Percentiles rank a stretch among this genome's conserved stretches.
Evolutionary conservation across 2,329 filamentous ascomycete genomes (phyloP).

Genomic region (Hymenoscyphus albidus): DNA sequence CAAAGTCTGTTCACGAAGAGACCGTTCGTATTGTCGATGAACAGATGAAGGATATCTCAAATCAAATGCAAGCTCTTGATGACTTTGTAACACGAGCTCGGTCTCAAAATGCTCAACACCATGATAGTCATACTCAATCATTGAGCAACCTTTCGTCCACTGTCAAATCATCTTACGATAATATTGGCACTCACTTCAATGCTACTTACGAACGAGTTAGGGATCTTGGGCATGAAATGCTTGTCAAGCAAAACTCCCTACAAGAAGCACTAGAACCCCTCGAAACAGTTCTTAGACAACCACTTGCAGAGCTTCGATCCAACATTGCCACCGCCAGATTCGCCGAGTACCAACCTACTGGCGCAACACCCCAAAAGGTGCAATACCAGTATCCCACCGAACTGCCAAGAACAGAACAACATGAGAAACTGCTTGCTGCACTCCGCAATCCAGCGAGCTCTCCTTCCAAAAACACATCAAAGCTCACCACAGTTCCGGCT

Average conservation of each 20-base stretch:
- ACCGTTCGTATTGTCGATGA: conserved; percentile 86
- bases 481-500: conserved; percentile 35
- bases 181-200: conserved; percentile 66
- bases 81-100: conserved; percentile 83
- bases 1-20: conserved; percentile 83
- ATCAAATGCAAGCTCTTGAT: conserved; percentile 86
- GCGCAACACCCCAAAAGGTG: conserved; percentile 77
- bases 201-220: conserved; percentile 65
- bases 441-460: conserved; percentile 37
- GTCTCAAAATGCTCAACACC: conserved; percentile 74
- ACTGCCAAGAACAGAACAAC: conserved; percentile 70
- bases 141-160: conserved; percentile 62
- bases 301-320: conserved; percentile 67
- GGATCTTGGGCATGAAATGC: conserved; percentile 65
- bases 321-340: conserved; percentile 63
- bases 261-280: conserved; percentile 60
- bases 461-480: conserved; percentile 27
- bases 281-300: conserved; percentile 57
- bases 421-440: conserved; percentile 53
- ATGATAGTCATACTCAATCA: conserved; percentile 63
- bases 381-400: conserved; percentile 76
- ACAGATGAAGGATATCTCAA: conserved; percentile 80
- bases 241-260: conserved; percentile 54
- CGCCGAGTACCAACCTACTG: conserved; percentile 79
- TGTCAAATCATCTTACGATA: conserved; percentile 69